Conservation (phyloP, 169 alveolate genomes). For the Plasmodium inui region DNA sequence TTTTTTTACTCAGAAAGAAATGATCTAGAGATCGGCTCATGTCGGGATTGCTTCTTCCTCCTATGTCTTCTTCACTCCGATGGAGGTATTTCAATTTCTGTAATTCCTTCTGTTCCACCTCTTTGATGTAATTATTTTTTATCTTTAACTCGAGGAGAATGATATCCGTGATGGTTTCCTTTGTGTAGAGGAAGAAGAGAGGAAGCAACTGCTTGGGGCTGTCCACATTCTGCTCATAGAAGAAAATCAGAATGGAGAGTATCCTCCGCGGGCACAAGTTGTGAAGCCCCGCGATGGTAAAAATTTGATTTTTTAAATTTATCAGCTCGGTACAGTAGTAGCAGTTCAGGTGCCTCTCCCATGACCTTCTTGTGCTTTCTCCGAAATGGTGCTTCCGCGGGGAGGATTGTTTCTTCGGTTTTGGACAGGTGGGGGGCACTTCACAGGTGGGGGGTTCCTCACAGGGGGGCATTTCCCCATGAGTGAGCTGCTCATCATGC, state of each 20-base stretch:
- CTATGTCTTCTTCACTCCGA: neutral
- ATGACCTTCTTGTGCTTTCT: neutral
- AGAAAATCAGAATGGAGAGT: conserved; percentile 31
- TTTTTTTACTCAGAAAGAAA: conserved; percentile 2
- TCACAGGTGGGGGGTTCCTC: neutral
- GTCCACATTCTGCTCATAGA: conserved; percentile 53
- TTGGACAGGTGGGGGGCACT: neutral
- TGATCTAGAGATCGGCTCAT: neutral
- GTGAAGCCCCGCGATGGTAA: conserved; percentile 41
- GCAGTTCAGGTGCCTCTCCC: conserved; percentile 40
- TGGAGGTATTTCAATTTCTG: conserved; percentile 11
- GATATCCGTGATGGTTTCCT: conserved; percentile 54
- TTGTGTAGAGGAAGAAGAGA: conserved; percentile 36
- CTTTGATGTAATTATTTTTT: conserved; percentile 30
- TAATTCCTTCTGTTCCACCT: conserved; percentile 17
- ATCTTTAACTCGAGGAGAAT: conserved; percentile 39
- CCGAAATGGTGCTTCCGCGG: neutral
- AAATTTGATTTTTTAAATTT: conserved; percentile 30
- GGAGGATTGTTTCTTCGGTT: neutral
- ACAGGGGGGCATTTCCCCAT: neutral
- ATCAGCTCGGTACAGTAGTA: conserved; percentile 52
- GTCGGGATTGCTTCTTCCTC: neutral
- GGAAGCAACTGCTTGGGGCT: conserved; percentile 54
- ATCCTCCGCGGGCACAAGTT: conserved; percentile 60
- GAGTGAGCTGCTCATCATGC: neutral